Evolutionary conservation across 371 early-diverging fungal genomes (phyloP).

Genomic region (Mortierella sp.): DNA sequence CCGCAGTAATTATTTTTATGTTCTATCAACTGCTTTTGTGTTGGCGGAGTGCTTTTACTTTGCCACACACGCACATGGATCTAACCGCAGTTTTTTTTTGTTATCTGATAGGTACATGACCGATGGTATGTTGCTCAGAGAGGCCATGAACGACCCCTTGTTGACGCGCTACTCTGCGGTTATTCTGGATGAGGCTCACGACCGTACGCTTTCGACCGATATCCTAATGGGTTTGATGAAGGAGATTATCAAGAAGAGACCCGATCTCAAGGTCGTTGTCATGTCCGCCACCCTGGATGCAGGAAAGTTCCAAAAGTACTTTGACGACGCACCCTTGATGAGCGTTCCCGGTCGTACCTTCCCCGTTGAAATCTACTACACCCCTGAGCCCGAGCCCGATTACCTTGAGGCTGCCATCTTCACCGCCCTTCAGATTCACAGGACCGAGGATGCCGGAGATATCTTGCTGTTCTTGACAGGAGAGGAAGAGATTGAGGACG

Average conservation of each 20-base stretch:
- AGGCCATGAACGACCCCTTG: conserved; percentile 95
- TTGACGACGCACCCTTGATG: conserved; percentile 71
- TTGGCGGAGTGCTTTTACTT: no score
- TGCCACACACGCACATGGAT: background rate
- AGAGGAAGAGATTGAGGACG: conserved; percentile 92
- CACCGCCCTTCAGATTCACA: conserved; percentile 92
- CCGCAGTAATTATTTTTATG: conserved; percentile 33
- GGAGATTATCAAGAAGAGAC: conserved; percentile 74
- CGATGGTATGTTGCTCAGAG: conserved; percentile 98
- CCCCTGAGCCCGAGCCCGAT: conserved; percentile 87
- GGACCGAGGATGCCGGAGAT: conserved; percentile 88
- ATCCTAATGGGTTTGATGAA: conserved; percentile 97
- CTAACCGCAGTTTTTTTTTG: conserved; percentile 18
- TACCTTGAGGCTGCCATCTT: conserved; percentile 93
- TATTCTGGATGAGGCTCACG: conserved; percentile 99
- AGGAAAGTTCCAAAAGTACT: conserved; percentile 91
- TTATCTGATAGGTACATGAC: conserved; percentile 81
- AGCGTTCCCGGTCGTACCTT: conserved; percentile 94
- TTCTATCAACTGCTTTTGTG: no score
- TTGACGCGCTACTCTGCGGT: conserved; percentile 90
- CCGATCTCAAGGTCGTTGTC: conserved; percentile 90
- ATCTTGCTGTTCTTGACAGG: conserved; percentile 95
- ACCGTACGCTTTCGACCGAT: conserved; percentile 96
- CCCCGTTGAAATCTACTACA: conserved; percentile 90
- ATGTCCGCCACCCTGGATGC: conserved; percentile 99